Base-by-base conservation (phyloP, 805 yeast species). In the Sugiyamaella chiloensis region DNA sequence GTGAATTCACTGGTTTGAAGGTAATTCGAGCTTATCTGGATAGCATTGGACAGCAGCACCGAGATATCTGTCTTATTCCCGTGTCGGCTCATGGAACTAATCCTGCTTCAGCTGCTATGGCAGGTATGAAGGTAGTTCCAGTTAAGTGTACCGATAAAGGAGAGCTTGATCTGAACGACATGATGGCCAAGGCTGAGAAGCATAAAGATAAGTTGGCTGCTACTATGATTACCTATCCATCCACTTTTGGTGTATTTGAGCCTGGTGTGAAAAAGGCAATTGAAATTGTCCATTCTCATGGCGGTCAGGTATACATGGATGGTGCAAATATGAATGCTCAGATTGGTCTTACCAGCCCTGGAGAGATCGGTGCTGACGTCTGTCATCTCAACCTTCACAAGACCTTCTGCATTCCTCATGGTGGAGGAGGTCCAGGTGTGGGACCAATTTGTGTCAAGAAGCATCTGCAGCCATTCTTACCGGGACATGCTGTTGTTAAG, bases 261-360 rank as follows among this genome's bases (percentile, higher is more conserved):
- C 96, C 96, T 8, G 87, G 89, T 47, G 86, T 93, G 50, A 82
- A 79, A 63, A 74, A 75, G 44, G 96, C 96, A 21, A 85, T 90
- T 59, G 85, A 86, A n/a, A 73, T 82, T 50, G 87, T 91, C 30
- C 99, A 93, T 66, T 58, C 68, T 16, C 67, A 83, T 60, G 98
- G 99, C 48, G 99, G 97, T 21, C 96, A 90, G 68, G 98, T 93
- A 17, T 93, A 93, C 70, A 73, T 91, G 70, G 99, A 93, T 69
- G 99, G 99, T 65, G 99, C 99, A 48, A 93, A 93, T 70, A 93
- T 93, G 99, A 93, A 93, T 66, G 99, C 99, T 0, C 99, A 93
- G 71, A 96, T 93, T 42, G 99, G 99, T 11, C 75, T 93, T 51
- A 91, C 98, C 0, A 86, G 96, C 5, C 98, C 99, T 7, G 99